phyloP scores from a whole-genome alignment of 108 stramenopile genomes.

The Nitzschia sp. region DNA sequence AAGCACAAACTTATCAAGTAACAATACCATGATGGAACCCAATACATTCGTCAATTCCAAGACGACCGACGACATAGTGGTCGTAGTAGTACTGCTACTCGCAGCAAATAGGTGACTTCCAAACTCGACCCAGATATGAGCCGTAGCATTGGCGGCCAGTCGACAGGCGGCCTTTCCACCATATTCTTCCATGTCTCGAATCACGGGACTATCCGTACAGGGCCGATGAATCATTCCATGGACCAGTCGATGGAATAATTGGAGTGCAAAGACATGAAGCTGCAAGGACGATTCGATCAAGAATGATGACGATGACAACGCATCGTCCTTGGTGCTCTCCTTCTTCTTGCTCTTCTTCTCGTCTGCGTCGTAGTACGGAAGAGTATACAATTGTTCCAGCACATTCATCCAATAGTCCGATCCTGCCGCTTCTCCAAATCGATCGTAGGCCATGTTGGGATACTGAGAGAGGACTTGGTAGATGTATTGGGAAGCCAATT shows the following conservation, averaged over 20 bases:
- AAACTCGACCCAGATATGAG: conserved; percentile 5
- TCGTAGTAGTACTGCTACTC: background rate
- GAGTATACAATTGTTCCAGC: background rate
- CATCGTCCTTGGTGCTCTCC: background rate
- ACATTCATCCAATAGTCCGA: conserved; percentile 10
- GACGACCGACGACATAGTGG: background rate
- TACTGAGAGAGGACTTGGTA: background rate
- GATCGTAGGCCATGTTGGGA: conserved; percentile 7
- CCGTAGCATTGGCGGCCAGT: conserved; percentile 8
- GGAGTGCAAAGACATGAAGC: background rate
- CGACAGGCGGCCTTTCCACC: conserved; percentile 7
- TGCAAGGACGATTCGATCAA: background rate
- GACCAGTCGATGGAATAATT: background rate
- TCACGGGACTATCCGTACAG: background rate
- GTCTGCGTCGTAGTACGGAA: background rate
- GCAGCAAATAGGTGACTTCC: background rate
- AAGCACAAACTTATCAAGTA: background rate
- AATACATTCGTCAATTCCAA: background rate
- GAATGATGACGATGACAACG: background rate
- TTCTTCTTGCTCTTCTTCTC: background rate
- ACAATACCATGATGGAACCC: background rate
- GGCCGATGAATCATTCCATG: conserved; percentile 1
- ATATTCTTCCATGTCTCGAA: conserved; percentile 6
- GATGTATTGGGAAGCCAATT: conserved; percentile 1
- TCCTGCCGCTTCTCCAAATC: conserved; percentile 2